Evolutionary conservation across 2,329 filamentous ascomycete species (phyloP), one percentile per base, ranked within the genome.

Genomic region (Coniochaeta sp.): DNA sequence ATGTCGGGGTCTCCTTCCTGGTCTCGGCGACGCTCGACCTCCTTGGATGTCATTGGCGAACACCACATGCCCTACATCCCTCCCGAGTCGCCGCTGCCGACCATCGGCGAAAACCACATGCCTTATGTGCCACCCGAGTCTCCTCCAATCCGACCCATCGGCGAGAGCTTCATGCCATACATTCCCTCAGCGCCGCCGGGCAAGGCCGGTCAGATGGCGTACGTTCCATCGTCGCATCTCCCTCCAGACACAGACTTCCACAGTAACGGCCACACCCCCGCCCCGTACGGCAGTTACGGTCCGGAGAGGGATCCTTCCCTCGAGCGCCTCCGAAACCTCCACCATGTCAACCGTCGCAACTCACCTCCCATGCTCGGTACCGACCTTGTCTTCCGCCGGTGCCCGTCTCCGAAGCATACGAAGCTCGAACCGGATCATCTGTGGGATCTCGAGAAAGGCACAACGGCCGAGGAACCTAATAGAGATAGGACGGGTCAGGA

Each of bases 321-420:
- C 67, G 73, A 74, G 52, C 65, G 68, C 19, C 70, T 65, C 3
- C 65, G 66, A 28, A 62, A 71, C 55, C 65, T 84, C 42, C 75
- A 80, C 62, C 77, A 79, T 28, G 82, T 85, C 76, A 80, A 80
- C 24, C 62, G 65, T 16, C 69, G 65, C 22, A 58, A 62, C 38
- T 86, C 86, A 62, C 93, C 93, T 44, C 93, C 93, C 10, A 96
- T 98, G 92, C 84, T 96, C 12, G 93, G 93, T 60, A 77, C 80
- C 60, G 89, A 96, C 65, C 82, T 98, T 59, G 79, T 81, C 28
- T 96, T 97, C 71, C 90, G 91, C 36, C 84, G 83, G 70, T 96
- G 91, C 70, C 81, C 83, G 10, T 96, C 93, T 28, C 93, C 93
- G 6, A 88, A 93, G 72, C 84, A 87, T 59, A 96, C 92, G 17